Evolutionary conservation across 805 yeast species (phyloP), one percentile per base, ranked within the genome.

Genomic region (Yarrowia sp.): DNA sequence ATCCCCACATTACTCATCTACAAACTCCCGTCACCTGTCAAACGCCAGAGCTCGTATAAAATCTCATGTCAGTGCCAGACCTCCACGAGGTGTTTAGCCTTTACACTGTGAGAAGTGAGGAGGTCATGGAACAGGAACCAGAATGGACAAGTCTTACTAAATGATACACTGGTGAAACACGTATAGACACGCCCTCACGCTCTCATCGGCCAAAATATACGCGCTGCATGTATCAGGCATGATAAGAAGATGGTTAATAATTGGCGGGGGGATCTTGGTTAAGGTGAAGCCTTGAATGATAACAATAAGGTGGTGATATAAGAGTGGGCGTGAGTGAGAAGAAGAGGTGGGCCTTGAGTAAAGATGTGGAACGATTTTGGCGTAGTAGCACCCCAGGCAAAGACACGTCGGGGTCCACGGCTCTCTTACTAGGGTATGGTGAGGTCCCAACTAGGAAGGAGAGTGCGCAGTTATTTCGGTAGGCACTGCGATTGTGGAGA

Each of bases 401-500:
- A 4, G 42, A 36, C 10, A 8, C 17, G 14, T 38, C 58, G 43
- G 14, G 9, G 5, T 52, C 12, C 20, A 17, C 33, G 42, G 60
- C 17, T 17, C 30, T 6, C 2, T 14, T 13, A 50, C 33, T 19
- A 53, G 60, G 52, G 52, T 9, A 47, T 14, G 36, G 8, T 3
- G 0, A 0, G 2, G 36, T 24, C 20, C 46, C 15, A 43, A 58
- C 6, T 43, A 13, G 42, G 64, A 42, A 58, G 49, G 64, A 12
- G 19, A 15, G 4, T 30, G 64, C 64, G 64, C 64, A 10, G 2
- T 43, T 36, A 12, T 40, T 42, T 9, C 12, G 19, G 42, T 14
- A 14, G 2, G n/a, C 19, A n/a, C 10, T 30, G 33, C 36, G 64
- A 43, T 38, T 33, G 64, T 42, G 64, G 64, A 58, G 61, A 55